These are phyloP conservation scores for Juncus effusus DNA, from an alignment of 176 grass and related monocot genomes.

Conservation along the genomic window DNA sequence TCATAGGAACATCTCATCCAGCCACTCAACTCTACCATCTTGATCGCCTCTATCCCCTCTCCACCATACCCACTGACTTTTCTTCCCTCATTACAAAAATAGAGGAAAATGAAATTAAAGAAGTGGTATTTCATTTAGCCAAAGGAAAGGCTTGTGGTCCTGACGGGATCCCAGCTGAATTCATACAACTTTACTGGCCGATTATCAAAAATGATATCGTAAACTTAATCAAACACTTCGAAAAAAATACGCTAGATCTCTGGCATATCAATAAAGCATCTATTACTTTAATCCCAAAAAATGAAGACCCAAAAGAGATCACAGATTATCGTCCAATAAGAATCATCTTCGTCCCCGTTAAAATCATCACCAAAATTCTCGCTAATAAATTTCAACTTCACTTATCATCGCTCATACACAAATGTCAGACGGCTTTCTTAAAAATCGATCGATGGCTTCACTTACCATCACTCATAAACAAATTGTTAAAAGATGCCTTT, in stretches of 20 bases:
- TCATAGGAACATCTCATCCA: neutral
- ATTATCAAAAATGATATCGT: constrained; percentile 1
- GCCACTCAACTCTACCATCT: neutral
- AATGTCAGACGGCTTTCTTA: neutral
- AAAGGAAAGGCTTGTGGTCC: neutral
- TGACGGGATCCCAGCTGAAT: neutral
- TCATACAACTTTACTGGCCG: neutral
- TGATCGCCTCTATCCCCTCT: neutral
- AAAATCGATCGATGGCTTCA: neutral
- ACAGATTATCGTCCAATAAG: constrained; percentile 10
- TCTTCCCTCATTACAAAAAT: no score
- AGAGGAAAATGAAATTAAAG: neutral
- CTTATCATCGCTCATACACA: neutral
- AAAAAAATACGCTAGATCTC: neutral
- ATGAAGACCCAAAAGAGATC: neutral
- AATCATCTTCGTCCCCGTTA: neutral
- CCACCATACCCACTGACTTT: neutral
- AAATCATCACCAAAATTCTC: neutral
- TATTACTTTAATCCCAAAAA: constrained; percentile 4
- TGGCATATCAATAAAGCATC: neutral
- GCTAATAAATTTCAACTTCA: neutral
- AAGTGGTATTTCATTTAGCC: neutral
- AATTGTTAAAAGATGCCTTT: no score
- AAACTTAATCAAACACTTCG: neutral
- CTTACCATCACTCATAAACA: no score